phyloP scores from a whole-genome alignment of 805 yeast genomes.

The Candida andamanensis region DNA sequence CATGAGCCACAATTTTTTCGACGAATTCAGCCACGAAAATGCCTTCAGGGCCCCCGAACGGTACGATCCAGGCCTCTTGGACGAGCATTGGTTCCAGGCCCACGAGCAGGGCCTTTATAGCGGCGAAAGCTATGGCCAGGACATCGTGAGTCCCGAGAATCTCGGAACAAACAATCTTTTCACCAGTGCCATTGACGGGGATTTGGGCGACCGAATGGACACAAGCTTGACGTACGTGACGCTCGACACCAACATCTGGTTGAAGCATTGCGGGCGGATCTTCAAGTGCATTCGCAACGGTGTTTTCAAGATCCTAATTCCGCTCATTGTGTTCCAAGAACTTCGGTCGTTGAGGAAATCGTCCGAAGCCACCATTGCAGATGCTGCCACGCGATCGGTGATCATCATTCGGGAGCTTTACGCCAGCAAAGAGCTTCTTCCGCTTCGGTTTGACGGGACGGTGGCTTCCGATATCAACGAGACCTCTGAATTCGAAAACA shows the following conservation, averaged over 20 bases:
- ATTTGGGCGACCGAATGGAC: slow-evolving; percentile 55
- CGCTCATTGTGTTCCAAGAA: slow-evolving; percentile 75
- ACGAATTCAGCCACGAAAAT: slow-evolving; percentile 26
- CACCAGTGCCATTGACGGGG: slow-evolving; percentile 31
- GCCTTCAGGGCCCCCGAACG: slow-evolving; percentile 3
- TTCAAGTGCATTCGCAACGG: slow-evolving; percentile 62
- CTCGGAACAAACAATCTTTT: slow-evolving; percentile 1
- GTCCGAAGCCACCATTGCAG: slow-evolving; percentile 67
- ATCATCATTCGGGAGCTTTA: slow-evolving; percentile 66
- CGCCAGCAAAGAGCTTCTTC: slow-evolving; percentile 48
- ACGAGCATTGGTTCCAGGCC: slow-evolving; percentile 20
- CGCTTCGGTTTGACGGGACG: slow-evolving; percentile 66
- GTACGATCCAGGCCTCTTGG: slow-evolving; percentile 13
- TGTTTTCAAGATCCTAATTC: slow-evolving; percentile 58
- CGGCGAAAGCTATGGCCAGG: slow-evolving; percentile 14
- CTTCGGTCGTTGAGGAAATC: slow-evolving; percentile 65
- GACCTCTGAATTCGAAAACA: slow-evolving; percentile 68
- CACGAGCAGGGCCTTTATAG: slow-evolving; percentile 13
- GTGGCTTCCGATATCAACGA: slow-evolving; percentile 65
- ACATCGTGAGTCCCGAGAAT: slow-evolving; percentile 10
- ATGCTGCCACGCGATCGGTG: slow-evolving; percentile 77
- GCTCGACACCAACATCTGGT: slow-evolving; percentile 75
- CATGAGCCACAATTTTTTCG: slow-evolving; percentile 35
- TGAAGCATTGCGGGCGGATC: slow-evolving; percentile 73
- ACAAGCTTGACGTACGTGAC: slow-evolving; percentile 53